Base-by-base conservation (phyloP, 2,329 filamentous ascomycete species). In the Colletotrichum chrysophilum region DNA sequence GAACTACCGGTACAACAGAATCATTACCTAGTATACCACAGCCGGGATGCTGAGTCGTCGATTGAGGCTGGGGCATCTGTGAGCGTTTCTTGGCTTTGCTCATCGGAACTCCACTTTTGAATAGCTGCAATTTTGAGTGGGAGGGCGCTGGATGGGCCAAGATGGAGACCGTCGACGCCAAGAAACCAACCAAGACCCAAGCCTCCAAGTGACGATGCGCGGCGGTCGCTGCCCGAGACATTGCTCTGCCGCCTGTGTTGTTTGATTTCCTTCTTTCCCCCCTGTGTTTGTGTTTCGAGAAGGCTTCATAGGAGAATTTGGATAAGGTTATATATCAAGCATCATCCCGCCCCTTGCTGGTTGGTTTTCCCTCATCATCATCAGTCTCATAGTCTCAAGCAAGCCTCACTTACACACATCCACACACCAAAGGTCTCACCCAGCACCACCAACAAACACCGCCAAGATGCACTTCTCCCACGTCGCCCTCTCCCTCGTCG, bases 381-480 rank as follows among this genome's bases (percentile, higher is more conserved):
- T 30, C 70, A 68, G 24, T 30, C 21, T 68, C 61, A 43, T 21
- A 26, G n/a, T 26, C 36, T 48, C 43, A 48, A 56, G 2, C 14
- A 61, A 7, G 21, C 21, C 26, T 4, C 26, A 43, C 52, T 16
- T 24, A 55, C 28, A 28, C 10, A n/a, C 28, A n/a, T 30, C 18
- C 5, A 21, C 36, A 55, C 30, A 43, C 26, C 26, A 32, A 55
- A 24, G 30, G 10, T 36, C 13, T 16, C 5, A 26, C 12, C 9
- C 65, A 67, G 43, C 12, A 38, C 21, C 48, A n/a, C 6, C 12
- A 30, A n/a, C 34, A 48, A 43, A 4, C 52, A 62, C 66, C 66
- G 48, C 76, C 75, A 75, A 52, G 18, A 77, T 77, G 76, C 71
- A 77, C 34, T 77, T 77, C 75, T 75, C 52, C 65, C 65, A 67